A percentile compares a stretch with the other conserved stretches of the same genome.
These are phyloP conservation scores for Colletotrichum tanaceti DNA, from an alignment of 2,329 filamentous ascomycete species.

Conservation along the genomic window DNA sequence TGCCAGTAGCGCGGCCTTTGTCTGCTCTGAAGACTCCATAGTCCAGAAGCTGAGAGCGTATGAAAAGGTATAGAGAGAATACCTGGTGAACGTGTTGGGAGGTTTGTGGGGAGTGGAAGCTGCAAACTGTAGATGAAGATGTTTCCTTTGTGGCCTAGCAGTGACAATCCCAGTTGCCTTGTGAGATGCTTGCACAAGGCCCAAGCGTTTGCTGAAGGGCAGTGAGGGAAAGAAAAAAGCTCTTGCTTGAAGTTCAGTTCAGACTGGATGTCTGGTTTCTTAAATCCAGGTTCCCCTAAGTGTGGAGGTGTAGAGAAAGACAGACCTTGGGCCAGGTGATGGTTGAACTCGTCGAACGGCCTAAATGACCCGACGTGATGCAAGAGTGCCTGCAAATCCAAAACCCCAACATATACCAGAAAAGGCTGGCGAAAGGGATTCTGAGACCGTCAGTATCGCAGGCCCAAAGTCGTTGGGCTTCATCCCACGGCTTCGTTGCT, in stretches of 20 bases:
- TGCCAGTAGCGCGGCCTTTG: not conserved
- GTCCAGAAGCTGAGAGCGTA: not conserved
- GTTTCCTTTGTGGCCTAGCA: not conserved
- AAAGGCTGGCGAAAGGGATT: not conserved
- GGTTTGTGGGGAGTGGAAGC: not conserved
- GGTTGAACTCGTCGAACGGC: not conserved
- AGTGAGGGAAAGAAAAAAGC: no score
- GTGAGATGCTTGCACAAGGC: not conserved
- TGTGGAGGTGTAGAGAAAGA: not conserved
- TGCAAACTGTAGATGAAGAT: not conserved
- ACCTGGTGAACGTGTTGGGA: not conserved
- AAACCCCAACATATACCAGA: not conserved
- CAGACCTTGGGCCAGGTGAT: not conserved
- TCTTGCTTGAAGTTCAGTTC: not conserved
- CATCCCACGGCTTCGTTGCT: constrained; percentile 6
- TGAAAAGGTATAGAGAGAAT: not conserved
- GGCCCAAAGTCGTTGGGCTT: constrained; percentile 17
- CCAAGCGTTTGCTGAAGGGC: not conserved
- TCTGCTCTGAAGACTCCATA: constrained; percentile 33
- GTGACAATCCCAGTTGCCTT: not conserved
- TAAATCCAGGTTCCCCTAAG: not conserved
- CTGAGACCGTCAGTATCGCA: constrained; percentile 5
- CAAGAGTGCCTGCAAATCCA: not conserved
- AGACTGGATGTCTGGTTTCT: constrained; percentile 1
- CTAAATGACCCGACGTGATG: not conserved